Conservation (phyloP, 176 grass and related monocot genomes). For the Avena eriantha region DNA sequence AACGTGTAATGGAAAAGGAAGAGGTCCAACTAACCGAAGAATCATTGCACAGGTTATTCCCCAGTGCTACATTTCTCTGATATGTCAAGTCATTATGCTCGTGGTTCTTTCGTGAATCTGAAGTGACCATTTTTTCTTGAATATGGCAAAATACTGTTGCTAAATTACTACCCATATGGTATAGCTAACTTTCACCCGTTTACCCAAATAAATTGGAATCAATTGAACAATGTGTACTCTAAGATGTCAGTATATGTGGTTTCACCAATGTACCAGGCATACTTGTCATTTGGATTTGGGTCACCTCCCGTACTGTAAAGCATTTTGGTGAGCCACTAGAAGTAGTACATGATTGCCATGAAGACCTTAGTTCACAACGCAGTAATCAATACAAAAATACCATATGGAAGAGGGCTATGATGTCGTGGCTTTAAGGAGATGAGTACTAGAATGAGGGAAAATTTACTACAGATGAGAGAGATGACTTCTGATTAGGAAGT, state of each 20-base stretch:
- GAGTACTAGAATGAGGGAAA: not conserved
- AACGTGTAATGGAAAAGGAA: slow-evolving; percentile 83
- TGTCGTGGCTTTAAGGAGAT: not conserved
- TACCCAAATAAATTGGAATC: slow-evolving; percentile 28
- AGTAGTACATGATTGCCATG: not conserved
- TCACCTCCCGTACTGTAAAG: not conserved
- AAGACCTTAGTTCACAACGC: not conserved
- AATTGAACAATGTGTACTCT: not conserved
- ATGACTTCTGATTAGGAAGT: not conserved
- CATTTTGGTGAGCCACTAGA: not conserved
- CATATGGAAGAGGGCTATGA: too few relatives aligned
- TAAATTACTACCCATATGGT: slow-evolving; percentile 16
- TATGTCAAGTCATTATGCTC: slow-evolving; percentile 25
- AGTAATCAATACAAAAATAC: not conserved
- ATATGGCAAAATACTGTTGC: slow-evolving; percentile 12
- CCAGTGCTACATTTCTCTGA: not conserved
- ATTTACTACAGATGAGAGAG: not conserved
- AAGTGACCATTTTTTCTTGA: slow-evolving; percentile 4
- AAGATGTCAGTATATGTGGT: not conserved
- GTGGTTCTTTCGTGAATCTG: slow-evolving; percentile 15
- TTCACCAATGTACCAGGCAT: slow-evolving; percentile 7
- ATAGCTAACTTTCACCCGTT: slow-evolving; percentile 30
- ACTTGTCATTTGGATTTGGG: slow-evolving; percentile 14
- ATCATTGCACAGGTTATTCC: slow-evolving; percentile 76
- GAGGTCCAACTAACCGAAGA: slow-evolving; percentile 87